These are phyloP conservation scores for Beverwykella pulmonaria DNA, from an alignment of 495 filamentous ascomycete genomes.

Conservation along the genomic window DNA sequence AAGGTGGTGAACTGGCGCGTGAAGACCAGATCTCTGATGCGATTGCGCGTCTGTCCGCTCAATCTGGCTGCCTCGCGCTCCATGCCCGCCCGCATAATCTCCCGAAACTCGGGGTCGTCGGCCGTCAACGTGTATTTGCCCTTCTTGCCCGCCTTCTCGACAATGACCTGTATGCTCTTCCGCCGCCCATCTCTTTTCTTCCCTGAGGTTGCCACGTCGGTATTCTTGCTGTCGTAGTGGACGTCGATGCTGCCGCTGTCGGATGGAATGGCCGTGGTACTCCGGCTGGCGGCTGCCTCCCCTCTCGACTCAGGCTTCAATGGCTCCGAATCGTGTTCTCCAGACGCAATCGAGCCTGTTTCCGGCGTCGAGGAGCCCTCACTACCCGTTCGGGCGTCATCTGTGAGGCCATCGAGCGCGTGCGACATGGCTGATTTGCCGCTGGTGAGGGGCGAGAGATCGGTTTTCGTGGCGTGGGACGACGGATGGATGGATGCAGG, in stretches of 20 bases:
- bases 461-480: not conserved
- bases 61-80: constrained; percentile 50
- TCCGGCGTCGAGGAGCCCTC: constrained; percentile 22
- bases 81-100: constrained; percentile 52
- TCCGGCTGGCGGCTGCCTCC: constrained; percentile 25
- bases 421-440: constrained; percentile 21
- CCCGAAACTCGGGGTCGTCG: constrained; percentile 58
- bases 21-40: constrained; percentile 68
- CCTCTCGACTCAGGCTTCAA: constrained; percentile 36
- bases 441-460: constrained; percentile 4
- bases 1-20: constrained; percentile 70
- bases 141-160: constrained; percentile 52
- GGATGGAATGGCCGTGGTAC: constrained; percentile 8
- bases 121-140: constrained; percentile 58
- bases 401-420: constrained; percentile 6
- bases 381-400: not conserved
- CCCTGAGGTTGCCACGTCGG: not conserved
- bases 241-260: constrained; percentile 2
- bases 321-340: constrained; percentile 44
- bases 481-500: not conserved
- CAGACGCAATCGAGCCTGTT: not conserved
- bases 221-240: not conserved
- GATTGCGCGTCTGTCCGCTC: constrained; percentile 50
- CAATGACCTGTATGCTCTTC: constrained; percentile 51
- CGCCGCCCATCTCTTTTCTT: constrained; percentile 21